Base-by-base conservation (phyloP, 106 monocot species). In the Phalaenopsis equestris region DNA sequence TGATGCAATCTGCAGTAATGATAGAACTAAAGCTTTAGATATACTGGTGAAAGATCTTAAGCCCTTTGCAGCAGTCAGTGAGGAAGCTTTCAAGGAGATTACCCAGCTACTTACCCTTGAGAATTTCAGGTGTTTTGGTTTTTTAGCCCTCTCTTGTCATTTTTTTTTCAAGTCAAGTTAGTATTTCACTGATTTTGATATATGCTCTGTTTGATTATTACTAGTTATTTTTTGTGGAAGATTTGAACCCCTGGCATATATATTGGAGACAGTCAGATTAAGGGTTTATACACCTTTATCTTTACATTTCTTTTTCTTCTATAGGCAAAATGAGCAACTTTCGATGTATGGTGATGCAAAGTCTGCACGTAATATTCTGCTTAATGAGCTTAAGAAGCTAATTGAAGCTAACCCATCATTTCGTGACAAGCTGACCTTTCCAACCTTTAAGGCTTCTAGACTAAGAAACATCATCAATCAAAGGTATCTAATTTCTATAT, bases 261-360 rank as follows among this genome's bases (percentile, higher is more conserved):
- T 65, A 14, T 23, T 65, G 64, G 5, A 65, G 64, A 65, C 4
- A 65, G 64, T 24, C 24, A 65, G 24, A 65, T 52, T 24, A 3
- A 9, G 64, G 64, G 6, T 6, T 24, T 23, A 65, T 65, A 6
- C 64, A n/a, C 64, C 64, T 65, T 65, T 30, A 65, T 65, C 19
- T 76, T 76, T 21, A 76, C 72, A 46, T 76, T 8, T 75, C 5
- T 42, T 56, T 18, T 74, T 49, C 56, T 57, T 75, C 16, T 86
- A 55, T 84, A 96, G 96, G 87, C 96, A 93, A 79, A 96, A 96
- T 82, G 96, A 96, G 79, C 96, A 96, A 70, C 87, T 96, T 72
- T 96, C 96, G 0, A 96, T 93, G 77, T 96, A 96, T 79, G 96
- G 96, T 8, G 96, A 96, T 41, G 94, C 96, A 78, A 94, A 97